Conservation (phyloP, 169 alveolate genomes). For the Theileria parva region DNA sequence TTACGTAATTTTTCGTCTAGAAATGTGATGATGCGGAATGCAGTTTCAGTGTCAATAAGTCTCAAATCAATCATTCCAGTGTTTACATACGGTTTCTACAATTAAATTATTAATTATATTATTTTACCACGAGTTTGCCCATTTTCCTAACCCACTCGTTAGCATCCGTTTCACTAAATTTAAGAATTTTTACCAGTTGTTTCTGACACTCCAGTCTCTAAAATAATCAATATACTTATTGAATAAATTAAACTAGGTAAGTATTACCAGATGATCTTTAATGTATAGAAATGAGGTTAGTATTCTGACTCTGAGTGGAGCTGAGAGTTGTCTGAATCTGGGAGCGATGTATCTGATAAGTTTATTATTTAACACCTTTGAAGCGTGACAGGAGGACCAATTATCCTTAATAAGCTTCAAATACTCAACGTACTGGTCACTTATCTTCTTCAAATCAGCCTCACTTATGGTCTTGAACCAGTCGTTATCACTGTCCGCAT, state of each 20-base stretch:
- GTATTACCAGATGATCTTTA: conserved; percentile 71
- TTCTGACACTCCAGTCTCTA: conserved; percentile 41
- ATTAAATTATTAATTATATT: too few relatives aligned
- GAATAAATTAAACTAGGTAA: background rate
- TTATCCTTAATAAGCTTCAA: conserved; percentile 71
- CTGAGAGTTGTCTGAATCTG: conserved; percentile 77
- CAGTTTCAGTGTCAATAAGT: conserved; percentile 87
- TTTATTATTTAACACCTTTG: conserved; percentile 73
- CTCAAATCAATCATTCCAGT: conserved; percentile 84
- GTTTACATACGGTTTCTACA: conserved; percentile 80
- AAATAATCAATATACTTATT: background rate
- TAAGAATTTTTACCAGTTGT: conserved; percentile 32
- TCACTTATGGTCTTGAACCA: conserved; percentile 25
- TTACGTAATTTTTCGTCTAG: conserved; percentile 81
- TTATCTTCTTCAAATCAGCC: conserved; percentile 19
- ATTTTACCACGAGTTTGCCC: conserved; percentile 79
- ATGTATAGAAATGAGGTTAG: conserved; percentile 77
- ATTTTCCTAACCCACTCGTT: conserved; percentile 89
- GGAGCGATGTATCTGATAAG: conserved; percentile 75
- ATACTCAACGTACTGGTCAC: conserved; percentile 69
- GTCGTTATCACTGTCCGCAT: conserved; percentile 32
- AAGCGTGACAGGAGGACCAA: conserved; percentile 85
- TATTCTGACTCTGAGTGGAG: conserved; percentile 82
- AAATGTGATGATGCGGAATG: conserved; percentile 83
- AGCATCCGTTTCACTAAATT: conserved; percentile 82